phyloP scores from a whole-genome alignment of 352 stramenopile species.

The Pythium oligandrum region DNA sequence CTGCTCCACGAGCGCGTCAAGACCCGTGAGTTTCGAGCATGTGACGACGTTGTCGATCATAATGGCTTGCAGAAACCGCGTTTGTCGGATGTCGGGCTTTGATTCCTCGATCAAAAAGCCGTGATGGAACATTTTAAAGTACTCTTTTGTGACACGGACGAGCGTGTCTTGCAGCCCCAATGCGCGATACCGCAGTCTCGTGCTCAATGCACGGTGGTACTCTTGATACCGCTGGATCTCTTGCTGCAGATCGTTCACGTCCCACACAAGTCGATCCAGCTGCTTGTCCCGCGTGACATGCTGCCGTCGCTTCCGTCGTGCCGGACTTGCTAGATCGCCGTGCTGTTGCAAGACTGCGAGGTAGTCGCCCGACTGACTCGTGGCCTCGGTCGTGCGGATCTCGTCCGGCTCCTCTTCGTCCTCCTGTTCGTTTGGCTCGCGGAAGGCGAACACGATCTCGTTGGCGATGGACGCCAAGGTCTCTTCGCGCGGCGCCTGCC shows the following conservation, averaged over 20 bases:
- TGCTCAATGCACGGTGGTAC: not conserved
- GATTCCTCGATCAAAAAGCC: not conserved
- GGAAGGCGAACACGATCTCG: constrained; percentile 15
- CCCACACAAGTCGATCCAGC: constrained; percentile 4
- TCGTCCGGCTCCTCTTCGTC: not conserved
- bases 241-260: constrained; percentile 6
- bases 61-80: constrained; percentile 2
- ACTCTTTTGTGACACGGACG: constrained; percentile 1
- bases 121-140: constrained; percentile 10
- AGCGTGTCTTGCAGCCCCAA: not conserved
- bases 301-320: not conserved
- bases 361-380: constrained; percentile 5
- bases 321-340: not conserved
- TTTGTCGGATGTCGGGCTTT: not conserved
- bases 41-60: constrained; percentile 5
- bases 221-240: constrained; percentile 3
- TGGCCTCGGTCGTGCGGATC: not conserved
- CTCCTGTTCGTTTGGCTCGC: not conserved
- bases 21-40: constrained; percentile 4
- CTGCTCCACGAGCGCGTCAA: constrained; percentile 12
- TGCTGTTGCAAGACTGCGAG: not conserved
- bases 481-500: not conserved
- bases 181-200: not conserved
- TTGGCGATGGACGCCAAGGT: not conserved
- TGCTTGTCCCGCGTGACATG: not conserved